Percentiles rank a stretch among this genome's conserved stretches.
phyloP scores from a whole-genome alignment of 139 green algal species.

The Micromonas commoda region DNA sequence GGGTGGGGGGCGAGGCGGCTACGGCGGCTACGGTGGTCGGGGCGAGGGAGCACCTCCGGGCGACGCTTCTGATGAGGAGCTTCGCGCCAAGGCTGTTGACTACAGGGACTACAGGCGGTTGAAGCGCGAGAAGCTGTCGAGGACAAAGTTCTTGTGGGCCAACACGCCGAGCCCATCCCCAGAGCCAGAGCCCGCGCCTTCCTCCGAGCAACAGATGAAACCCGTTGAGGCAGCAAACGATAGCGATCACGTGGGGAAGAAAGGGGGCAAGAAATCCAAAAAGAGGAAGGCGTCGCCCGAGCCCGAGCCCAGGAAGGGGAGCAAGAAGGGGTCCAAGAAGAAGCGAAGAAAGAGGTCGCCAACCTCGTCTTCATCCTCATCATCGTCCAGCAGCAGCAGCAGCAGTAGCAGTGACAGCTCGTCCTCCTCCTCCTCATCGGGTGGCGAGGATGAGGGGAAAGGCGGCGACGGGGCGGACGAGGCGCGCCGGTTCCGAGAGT shows the following conservation, averaged over 20 bases:
- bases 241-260: background rate
- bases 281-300: conserved; percentile 13
- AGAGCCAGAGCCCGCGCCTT: background rate
- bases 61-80: background rate
- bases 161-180: conserved; percentile 12
- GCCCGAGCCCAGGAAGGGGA: background rate
- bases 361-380: background rate
- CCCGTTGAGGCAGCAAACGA: background rate
- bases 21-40: background rate
- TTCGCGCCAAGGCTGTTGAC: background rate
- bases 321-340: background rate
- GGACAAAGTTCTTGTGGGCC: background rate
- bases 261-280: conserved; percentile 10
- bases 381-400: background rate
- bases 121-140: conserved; percentile 14
- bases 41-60: too few relatives aligned
- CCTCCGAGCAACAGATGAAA: background rate
- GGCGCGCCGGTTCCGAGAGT: conserved; percentile 3
- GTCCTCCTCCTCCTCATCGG: background rate
- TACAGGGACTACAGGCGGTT: background rate
- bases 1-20: too few relatives aligned
- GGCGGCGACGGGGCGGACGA: background rate
- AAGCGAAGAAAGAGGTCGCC: conserved; percentile 16
- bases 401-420: background rate
- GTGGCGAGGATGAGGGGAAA: background rate